Evolutionary conservation across 75 land plant species (phyloP).

Genomic region (Selaginella moellendorffii): DNA sequence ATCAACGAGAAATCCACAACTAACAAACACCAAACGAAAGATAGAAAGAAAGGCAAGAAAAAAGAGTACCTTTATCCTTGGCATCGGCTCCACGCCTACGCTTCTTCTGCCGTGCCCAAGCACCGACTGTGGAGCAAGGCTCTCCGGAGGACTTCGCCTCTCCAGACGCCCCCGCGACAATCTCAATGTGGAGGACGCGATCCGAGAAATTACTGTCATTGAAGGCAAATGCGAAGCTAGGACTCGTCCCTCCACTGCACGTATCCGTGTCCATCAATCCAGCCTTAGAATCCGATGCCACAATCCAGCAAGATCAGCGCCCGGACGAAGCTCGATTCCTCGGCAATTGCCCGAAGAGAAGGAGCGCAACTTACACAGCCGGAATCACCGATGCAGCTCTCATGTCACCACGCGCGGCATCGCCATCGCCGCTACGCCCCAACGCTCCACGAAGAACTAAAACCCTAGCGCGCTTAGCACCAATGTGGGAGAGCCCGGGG

Average conservation of each 20-base stretch:
- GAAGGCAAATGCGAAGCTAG: slow-evolving; percentile 79
- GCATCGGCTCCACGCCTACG: slow-evolving; percentile 53
- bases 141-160: slow-evolving; percentile 36
- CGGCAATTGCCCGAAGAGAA: background rate
- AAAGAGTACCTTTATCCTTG: slow-evolving; percentile 44
- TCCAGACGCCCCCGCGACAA: slow-evolving; percentile 34
- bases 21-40: background rate
- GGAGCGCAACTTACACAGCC: too few species aligned
- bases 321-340: background rate
- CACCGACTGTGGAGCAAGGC: slow-evolving; percentile 34
- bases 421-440: too few species aligned
- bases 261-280: slow-evolving; percentile 3
- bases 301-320: background rate
- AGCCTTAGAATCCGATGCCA: too few species aligned
- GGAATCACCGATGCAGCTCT: too few species aligned
- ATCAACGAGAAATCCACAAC: background rate
- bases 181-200: slow-evolving; percentile 65
- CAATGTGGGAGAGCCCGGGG: background rate
- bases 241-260: slow-evolving; percentile 20
- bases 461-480: background rate
- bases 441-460: background rate
- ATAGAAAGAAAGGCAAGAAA: too few species aligned
- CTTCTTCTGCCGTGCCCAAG: slow-evolving; percentile 68
- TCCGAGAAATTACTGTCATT: slow-evolving; percentile 95
- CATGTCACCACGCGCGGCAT: too few species aligned